phyloP scores from a whole-genome alignment of 1,139 yeast genomes.

The Suhomyces bolitotheri region DNA sequence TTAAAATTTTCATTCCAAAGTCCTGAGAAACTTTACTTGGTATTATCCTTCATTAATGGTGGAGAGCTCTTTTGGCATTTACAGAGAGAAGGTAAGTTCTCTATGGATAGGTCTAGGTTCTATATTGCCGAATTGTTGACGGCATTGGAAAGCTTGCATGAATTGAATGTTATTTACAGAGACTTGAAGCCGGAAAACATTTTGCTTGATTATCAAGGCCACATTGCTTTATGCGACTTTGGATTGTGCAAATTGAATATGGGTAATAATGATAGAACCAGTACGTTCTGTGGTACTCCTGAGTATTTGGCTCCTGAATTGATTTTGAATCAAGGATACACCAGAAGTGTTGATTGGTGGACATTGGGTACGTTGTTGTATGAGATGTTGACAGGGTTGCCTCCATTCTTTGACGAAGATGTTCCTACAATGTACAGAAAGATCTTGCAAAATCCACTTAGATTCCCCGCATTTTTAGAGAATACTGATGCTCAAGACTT shows the following conservation, averaged over 20 bases:
- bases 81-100: constrained; percentile 87
- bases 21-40: constrained; percentile 90
- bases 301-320: constrained; percentile 96
- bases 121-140: constrained; percentile 91
- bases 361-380: constrained; percentile 89
- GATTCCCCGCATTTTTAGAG: constrained; percentile 87
- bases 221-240: constrained; percentile 94
- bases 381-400: constrained; percentile 96
- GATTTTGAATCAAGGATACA: constrained; percentile 86
- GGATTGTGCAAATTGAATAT: constrained; percentile 94
- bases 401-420: constrained; percentile 87
- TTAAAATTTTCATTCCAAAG: constrained; percentile 93
- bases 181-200: constrained; percentile 96
- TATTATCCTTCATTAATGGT: constrained; percentile 91
- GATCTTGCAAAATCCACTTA: constrained; percentile 82
- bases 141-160: constrained; percentile 90
- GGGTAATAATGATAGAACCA: constrained; percentile 85
- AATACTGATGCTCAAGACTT: constrained; percentile 80
- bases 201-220: constrained; percentile 91
- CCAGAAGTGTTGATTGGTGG: constrained; percentile 98
- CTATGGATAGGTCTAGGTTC: constrained; percentile 84
- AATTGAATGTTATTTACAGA: constrained; percentile 86
- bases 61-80: constrained; percentile 96
- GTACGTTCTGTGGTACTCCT: constrained; percentile 96
- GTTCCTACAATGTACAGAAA: constrained; percentile 93